phyloP scores from a whole-genome alignment of 371 early-diverging fungal species.

The Syncephalis fuscata region DNA sequence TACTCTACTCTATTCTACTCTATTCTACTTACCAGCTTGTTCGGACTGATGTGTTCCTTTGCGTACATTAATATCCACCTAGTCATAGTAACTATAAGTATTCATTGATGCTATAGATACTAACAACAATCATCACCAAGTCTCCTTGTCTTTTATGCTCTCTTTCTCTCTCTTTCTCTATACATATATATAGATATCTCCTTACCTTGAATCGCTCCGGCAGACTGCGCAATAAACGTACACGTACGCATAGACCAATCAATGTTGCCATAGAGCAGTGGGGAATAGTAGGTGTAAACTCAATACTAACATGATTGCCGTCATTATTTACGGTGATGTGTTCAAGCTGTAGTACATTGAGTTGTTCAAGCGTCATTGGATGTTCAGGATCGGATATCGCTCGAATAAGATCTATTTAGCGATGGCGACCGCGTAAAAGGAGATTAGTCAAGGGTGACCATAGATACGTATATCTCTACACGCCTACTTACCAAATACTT shows the following conservation, averaged over 20 bases:
- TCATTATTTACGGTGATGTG: constrained; percentile 67
- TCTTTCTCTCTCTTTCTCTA: not conserved
- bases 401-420: constrained; percentile 63
- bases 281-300: constrained; percentile 97
- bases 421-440: not conserved
- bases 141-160: no score
- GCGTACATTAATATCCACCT: constrained; percentile 77
- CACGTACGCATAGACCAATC: constrained; percentile 96
- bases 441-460: not conserved
- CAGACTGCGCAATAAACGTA: constrained; percentile 70
- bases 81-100: not conserved
- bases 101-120: not conserved
- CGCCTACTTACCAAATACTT: constrained; percentile 79
- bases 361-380: constrained; percentile 88
- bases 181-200: no score
- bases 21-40: constrained; percentile 28
- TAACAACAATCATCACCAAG: constrained; percentile 1
- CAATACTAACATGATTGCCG: constrained; percentile 42
- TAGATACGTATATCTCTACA: no score
- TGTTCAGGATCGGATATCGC: constrained; percentile 99
- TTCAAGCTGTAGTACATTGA: constrained; percentile 77
- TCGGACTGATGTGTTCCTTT: constrained; percentile 95
- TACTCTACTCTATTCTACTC: not conserved
- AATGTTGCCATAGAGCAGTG: constrained; percentile 99
- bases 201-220: constrained; percentile 79